Evolutionary conservation across 1,139 yeast genomes (phyloP).

Genomic region (Suhomyces ambrosiae): DNA sequence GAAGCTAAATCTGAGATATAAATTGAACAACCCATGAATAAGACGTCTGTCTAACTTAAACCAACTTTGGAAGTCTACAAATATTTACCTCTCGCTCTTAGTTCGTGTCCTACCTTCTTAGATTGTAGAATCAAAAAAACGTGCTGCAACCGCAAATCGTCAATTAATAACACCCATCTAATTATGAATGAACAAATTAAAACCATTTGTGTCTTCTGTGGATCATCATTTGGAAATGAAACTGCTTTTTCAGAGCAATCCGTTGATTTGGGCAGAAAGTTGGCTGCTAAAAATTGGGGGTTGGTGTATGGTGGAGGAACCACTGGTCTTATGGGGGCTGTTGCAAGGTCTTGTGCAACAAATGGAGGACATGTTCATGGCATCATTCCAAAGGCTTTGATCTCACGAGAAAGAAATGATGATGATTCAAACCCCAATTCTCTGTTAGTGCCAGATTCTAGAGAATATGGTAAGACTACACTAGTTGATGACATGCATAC

Average conservation of each 20-base stretch:
- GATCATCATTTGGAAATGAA: conserved; percentile 72
- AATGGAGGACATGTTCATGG: conserved; percentile 81
- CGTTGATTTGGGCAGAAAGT: conserved; percentile 53
- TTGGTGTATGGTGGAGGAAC: conserved; percentile 92
- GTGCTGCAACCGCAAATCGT: too few relatives aligned
- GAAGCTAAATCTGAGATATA: too few relatives aligned
- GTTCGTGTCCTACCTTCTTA: too few relatives aligned
- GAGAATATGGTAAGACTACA: conserved; percentile 73
- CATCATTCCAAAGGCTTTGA: conserved; percentile 80
- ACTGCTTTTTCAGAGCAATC: conserved; percentile 57
- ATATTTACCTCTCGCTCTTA: too few relatives aligned
- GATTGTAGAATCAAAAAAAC: too few relatives aligned
- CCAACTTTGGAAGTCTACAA: too few relatives aligned
- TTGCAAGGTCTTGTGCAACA: conserved; percentile 71
- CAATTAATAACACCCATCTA: background rate
- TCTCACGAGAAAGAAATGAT: conserved; percentile 66
- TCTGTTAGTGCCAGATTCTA: conserved; percentile 64
- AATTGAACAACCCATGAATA: too few relatives aligned
- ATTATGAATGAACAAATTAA: conserved; percentile 22
- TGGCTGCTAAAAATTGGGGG: conserved; percentile 68
- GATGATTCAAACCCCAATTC: conserved; percentile 49
- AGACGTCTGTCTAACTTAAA: too few relatives aligned
- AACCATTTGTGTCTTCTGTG: conserved; percentile 82
- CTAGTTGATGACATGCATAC: conserved; percentile 90
- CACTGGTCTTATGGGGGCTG: conserved; percentile 82